Base-by-base conservation (phyloP, 306 rosid species). In the Herpetospermum pedunculosum region DNA sequence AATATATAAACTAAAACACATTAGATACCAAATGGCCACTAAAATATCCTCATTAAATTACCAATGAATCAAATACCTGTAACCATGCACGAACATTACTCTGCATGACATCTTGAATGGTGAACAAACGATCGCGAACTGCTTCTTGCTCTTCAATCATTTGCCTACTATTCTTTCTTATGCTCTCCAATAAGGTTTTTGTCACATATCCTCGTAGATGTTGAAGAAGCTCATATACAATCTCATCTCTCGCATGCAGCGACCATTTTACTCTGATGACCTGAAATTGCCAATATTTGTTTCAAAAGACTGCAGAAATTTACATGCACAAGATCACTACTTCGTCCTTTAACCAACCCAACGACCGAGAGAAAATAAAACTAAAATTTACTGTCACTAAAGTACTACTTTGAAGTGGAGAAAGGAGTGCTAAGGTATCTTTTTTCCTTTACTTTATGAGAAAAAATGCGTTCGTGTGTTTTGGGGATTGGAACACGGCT, bases 61-160 rank as follows among this genome's bases (percentile, higher is more conserved):
- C 40, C 32, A 65, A 12, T 7, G 32, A 77, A 41, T 77, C 79
- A 65, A 38, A 41, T 75, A 89, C 99, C 96, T 95, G 99, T 83
- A 95, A 80, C 99, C 99, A 95, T 65, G 99, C 92, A 29, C 97
- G 96, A 72, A 94, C 88, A 7, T 76, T 91, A 84, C 99, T 91
- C 83, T 91, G 96, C 96, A 89, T 88, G 62, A 94, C 99, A 76
- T 94, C 97, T 84, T 94, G 96, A 83, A 94, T 91, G 71, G 96
- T 94, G 75, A 94, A 91, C 73, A 94, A 79, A 73, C 99, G 97
- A 26, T 87, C 96, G 13, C 97, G 95, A 77, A 87, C 99, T 54
- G 99, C 97, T 88, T 94, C 99, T 85, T 94, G 97, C 84, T 94
- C 99, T 74, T 89, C 99, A 28, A 91, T 88, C 97, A 94, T 94